Base-by-base conservation (phyloP, 169 alveolate species). In the Theileria luwenshuni region DNA sequence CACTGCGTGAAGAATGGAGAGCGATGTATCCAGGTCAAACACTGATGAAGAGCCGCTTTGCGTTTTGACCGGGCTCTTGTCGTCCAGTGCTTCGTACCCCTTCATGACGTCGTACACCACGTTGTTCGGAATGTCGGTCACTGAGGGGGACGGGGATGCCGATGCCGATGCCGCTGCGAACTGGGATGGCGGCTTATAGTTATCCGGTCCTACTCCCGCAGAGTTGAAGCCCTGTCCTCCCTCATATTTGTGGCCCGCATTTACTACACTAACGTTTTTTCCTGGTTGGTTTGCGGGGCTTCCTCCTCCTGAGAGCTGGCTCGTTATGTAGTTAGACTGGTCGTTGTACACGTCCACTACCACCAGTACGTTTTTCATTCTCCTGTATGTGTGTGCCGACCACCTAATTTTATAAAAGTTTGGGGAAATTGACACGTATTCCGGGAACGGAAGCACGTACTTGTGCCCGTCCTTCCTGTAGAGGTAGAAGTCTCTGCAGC, bases 351-450 rank as follows among this genome's bases (percentile, higher is more conserved):
- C 76, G 51, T 81, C 89, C 27, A 74, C 32, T 7, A 81, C 89
- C 3, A 81, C 89, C 15, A 74, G 38, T 21, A 81, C 84, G 48
- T 81, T 81, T 71, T 72, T 81, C 76, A 81, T 23, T 13, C 89
- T 45, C 28, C 89, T 67, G 59, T 74, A 65, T n/a, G 85, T 35
- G 45, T 63, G 59, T 28, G 71, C 48, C 38, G 77, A 64, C 89
- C 89, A 81, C 48, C 45, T 62, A 56, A 81, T 51, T 45, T 81
- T 81, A 69, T 81, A 81, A 70, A 73, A 81, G 74, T 81, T 81
- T 15, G 89, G 89, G 35, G 76, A 48, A 45, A 81, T 63, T 2
- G 69, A 6, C n/a, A 81, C 15, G 33, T 65, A 81, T 19, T 62
- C 49, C 23, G 89, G 89, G 75, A 81, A 74, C 8, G 89, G 84